Conservation (phyloP, 768 basidiomycete genomes). For the Tremella yokohamensis region DNA sequence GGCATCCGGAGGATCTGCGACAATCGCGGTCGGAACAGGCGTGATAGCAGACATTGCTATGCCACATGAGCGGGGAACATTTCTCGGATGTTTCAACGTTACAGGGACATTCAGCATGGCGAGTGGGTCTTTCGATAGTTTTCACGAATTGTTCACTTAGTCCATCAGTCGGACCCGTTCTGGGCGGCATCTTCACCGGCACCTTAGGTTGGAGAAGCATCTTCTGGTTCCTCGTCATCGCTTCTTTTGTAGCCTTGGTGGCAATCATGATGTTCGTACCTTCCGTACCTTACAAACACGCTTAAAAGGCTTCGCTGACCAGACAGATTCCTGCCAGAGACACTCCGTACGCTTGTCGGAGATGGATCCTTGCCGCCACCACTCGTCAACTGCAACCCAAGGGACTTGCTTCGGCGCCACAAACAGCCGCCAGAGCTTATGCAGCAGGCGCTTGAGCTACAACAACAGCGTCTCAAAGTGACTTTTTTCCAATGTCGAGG, state of each 20-base stretch:
- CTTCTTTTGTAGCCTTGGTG: constrained; percentile 28
- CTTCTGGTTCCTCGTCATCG: constrained; percentile 47
- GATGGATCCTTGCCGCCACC: constrained; percentile 47
- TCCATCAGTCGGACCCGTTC: constrained; percentile 56
- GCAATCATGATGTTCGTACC: constrained; percentile 52
- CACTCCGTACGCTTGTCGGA: constrained; percentile 49
- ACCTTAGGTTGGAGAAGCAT: constrained; percentile 61
- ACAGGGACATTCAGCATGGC: constrained; percentile 34
- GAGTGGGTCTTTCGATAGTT: constrained; percentile 14
- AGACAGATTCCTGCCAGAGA: constrained; percentile 55
- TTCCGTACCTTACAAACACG: too few relatives aligned
- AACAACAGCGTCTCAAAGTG: neutral
- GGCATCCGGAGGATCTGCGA: constrained; percentile 73
- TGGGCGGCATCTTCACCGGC: constrained; percentile 57
- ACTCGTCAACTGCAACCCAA: constrained; percentile 34
- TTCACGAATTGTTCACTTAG: neutral
- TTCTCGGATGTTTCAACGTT: constrained; percentile 62
- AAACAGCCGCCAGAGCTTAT: too few relatives aligned
- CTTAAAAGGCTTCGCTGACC: constrained; percentile 5
- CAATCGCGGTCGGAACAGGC: constrained; percentile 74
- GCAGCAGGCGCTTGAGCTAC: neutral
- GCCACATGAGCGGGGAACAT: constrained; percentile 69
- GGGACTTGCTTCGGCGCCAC: too few relatives aligned
- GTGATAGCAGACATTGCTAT: constrained; percentile 74
- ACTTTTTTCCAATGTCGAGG: neutral